Evolutionary conservation across 371 early-diverging fungal genomes (phyloP).

Genomic region (Mortierella sp.): DNA sequence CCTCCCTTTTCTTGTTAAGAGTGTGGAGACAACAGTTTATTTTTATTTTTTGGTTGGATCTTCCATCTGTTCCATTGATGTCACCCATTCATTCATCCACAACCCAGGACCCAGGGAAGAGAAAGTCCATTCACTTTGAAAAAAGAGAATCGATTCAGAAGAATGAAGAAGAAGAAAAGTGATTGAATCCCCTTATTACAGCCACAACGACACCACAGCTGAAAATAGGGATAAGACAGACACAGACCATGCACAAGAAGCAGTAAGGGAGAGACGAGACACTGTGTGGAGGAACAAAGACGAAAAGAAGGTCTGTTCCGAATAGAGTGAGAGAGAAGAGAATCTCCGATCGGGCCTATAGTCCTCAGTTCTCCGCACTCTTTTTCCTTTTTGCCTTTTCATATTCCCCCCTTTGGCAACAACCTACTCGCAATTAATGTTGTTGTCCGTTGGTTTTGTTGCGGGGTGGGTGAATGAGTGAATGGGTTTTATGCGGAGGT

Average conservation of each 20-base stretch:
- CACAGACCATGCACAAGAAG: not conserved
- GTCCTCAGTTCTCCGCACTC: not conserved
- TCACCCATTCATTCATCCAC: not conserved
- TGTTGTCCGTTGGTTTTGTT: not conserved
- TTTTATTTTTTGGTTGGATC: not conserved
- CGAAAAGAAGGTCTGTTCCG: no score
- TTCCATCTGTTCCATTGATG: conserved; percentile 1
- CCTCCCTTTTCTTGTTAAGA: not conserved
- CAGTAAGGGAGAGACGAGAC: not conserved
- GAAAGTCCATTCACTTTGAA: not conserved
- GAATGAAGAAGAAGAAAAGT: no score
- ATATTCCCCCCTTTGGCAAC: not conserved
- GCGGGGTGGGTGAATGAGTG: not conserved
- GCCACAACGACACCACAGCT: not conserved
- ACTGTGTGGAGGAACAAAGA: not conserved
- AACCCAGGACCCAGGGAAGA: no score
- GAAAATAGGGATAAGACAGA: not conserved
- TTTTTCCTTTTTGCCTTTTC: not conserved
- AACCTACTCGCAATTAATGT: not conserved
- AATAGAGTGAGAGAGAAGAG: not conserved
- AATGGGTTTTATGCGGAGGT: not conserved
- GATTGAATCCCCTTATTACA: no score
- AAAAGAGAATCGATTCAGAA: not conserved
- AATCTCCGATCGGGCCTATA: not conserved
- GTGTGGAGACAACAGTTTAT: not conserved